phyloP scores from a whole-genome alignment of 208 protist species.

The Acanthamoeba sp. region DNA sequence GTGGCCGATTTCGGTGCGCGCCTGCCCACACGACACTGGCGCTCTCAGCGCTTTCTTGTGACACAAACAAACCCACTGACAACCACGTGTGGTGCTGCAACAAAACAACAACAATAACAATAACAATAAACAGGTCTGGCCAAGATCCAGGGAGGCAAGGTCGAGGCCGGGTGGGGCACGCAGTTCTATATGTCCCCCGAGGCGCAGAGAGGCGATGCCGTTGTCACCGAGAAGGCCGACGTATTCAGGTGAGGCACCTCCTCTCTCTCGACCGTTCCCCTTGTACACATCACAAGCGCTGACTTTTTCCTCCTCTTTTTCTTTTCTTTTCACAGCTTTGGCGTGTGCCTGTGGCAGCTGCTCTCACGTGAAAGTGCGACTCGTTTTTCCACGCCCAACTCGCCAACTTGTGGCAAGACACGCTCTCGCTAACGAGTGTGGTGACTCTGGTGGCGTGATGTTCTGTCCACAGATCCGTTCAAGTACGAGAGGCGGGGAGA shows the following conservation, averaged over 20 bases:
- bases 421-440: neutral
- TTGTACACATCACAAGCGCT: neutral
- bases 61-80: too few species aligned
- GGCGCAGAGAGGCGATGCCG: constrained; percentile 41
- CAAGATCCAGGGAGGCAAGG: constrained; percentile 51
- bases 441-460: too few species aligned
- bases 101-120: neutral
- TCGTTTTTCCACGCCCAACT: too few species aligned
- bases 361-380: constrained; percentile 16
- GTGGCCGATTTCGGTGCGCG: constrained; percentile 49
- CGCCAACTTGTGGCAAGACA: too few species aligned
- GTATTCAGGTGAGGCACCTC: neutral
- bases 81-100: too few species aligned
- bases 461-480: neutral
- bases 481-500: constrained; percentile 53
- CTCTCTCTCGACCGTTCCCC: too few species aligned
- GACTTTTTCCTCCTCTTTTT: neutral
- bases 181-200: constrained; percentile 69
- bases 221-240: constrained; percentile 53
- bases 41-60: too few species aligned
- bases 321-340: constrained; percentile 45
- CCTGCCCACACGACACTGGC: too few species aligned
- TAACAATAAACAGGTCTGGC: constrained; percentile 1
- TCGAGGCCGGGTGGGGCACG: constrained; percentile 50
- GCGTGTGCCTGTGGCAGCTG: constrained; percentile 59